These are phyloP conservation scores for Diaporthe sp. DNA, from an alignment of 2,329 filamentous ascomycete species.

Conservation along the genomic window DNA sequence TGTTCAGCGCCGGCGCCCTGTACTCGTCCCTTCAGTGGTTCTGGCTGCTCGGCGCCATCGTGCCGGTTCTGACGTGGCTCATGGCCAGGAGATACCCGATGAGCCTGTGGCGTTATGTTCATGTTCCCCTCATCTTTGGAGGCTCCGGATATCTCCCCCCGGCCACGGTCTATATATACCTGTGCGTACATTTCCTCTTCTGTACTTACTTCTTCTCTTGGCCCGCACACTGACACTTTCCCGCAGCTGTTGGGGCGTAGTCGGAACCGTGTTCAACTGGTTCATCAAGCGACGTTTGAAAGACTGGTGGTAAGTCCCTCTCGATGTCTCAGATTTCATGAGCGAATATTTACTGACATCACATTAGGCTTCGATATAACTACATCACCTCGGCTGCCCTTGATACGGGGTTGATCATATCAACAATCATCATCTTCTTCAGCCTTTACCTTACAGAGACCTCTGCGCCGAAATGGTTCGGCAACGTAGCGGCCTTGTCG, in stretches of 20 bases:
- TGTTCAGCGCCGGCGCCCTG: constrained; percentile 73
- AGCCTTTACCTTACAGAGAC: constrained; percentile 72
- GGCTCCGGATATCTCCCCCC: constrained; percentile 74
- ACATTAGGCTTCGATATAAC: constrained; percentile 72
- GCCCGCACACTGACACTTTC: neutral
- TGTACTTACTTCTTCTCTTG: neutral
- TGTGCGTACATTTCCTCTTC: constrained; percentile 47
- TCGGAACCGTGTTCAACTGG: constrained; percentile 78
- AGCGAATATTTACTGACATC: neutral
- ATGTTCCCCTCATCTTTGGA: constrained; percentile 76
- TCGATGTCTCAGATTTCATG: neutral
- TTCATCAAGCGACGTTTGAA: constrained; percentile 73
- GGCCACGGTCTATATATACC: constrained; percentile 78
- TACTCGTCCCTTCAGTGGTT: constrained; percentile 78
- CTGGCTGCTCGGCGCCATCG: constrained; percentile 74
- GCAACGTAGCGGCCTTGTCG: constrained; percentile 62
- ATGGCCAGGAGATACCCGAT: constrained; percentile 72
- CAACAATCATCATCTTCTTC: constrained; percentile 78
- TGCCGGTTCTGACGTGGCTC: constrained; percentile 74
- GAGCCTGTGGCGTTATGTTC: constrained; percentile 74
- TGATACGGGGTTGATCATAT: constrained; percentile 75
- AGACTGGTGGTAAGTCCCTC: constrained; percentile 73
- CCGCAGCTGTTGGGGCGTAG: constrained; percentile 71
- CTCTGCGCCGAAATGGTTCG: constrained; percentile 72
- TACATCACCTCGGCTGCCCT: constrained; percentile 80